These are phyloP conservation scores for Pyronema omphalodes DNA, from an alignment of 495 filamentous ascomycete species.

Conservation along the genomic window DNA sequence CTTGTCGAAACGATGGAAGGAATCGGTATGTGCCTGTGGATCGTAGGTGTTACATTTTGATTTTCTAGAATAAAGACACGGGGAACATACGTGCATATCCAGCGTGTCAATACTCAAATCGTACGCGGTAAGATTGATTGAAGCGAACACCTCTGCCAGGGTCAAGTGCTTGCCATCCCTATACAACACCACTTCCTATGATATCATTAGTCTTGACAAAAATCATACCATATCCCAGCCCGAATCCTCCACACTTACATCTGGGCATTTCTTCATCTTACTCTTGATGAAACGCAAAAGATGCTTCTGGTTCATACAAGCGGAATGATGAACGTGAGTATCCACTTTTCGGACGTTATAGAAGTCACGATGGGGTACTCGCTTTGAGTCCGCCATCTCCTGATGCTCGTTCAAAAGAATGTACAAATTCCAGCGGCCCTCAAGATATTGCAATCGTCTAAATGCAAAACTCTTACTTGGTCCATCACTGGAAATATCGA, in stretches of 20 bases:
- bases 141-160: conserved; percentile 82
- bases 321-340: conserved; percentile 96
- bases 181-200: conserved; percentile 65
- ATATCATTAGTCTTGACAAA: conserved; percentile 3
- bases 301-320: conserved; percentile 99
- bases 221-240: not conserved
- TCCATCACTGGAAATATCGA: conserved; percentile 75
- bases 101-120: conserved; percentile 96
- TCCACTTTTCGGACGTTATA: conserved; percentile 98
- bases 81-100: conserved; percentile 74
- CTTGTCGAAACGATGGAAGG: conserved; percentile 97
- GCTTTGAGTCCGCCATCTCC: conserved; percentile 93
- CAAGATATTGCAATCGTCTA: conserved; percentile 79
- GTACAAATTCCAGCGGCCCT: conserved; percentile 92
- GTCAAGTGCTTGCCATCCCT: conserved; percentile 87
- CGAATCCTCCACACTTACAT: conserved; percentile 25
- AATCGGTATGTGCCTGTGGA: conserved; percentile 75
- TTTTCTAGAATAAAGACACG: not conserved
- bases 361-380: conserved; percentile 91
- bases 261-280: conserved; percentile 94
- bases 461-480: conserved; percentile 95
- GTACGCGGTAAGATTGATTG: conserved; percentile 90
- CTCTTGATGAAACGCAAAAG: conserved; percentile 95
- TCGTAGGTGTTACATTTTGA: not conserved
- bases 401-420: conserved; percentile 86